Base-by-base conservation (phyloP, 768 basidiomycete genomes). In the Mrakia blollopis region DNA sequence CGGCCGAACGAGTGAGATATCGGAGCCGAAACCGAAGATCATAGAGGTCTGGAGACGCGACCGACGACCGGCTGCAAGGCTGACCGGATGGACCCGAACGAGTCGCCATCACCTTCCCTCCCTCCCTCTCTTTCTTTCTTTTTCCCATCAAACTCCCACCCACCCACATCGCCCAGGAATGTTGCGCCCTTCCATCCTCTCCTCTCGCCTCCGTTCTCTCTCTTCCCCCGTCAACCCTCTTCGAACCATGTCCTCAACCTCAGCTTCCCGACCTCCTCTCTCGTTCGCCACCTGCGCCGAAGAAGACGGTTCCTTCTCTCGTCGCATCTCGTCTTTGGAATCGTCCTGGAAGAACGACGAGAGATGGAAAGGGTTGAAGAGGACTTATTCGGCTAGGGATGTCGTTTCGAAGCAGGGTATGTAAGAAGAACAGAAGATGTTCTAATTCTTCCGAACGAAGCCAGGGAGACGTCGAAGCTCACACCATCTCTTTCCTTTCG, bases 371-470 rank as follows among this genome's bases (percentile, higher is more conserved):
- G 85, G 85, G 77, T 88, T 92, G 74, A 89, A 89, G 81, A 88
- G 95, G 18, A 90, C 94, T 0, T 98, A 98, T 84, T 85, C 91
- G 7, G 87, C 94, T 6, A 87, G 88, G 39, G 87, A 89, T 61
- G 91, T 98, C 79, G 94, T 89, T 7, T 89, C 91, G 30, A 95
- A 97, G 85, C 93, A 96, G 81, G 95, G 95, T 44, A 91, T 7
- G 41, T 18, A 9, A 37, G 8, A 8, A 47, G n/a, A 57, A 3
- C 6, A 25, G 25, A 10, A 9, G 57, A 16, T 3, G 57, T n/a
- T n/a, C n/a, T n/a, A n/a, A n/a, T n/a, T n/a, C n/a, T n/a, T n/a
- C n/a, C n/a, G 28, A 13, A 10, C 3, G 25, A 5, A 9, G 25
- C 3, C 6, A n/a, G 57, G 39, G 37, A 39, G n/a, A 39, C n/a